Evolutionary conservation across 108 stramenopile genomes (phyloP), one percentile per base, ranked within the genome.

Genomic region (Cyclotella atomus): DNA sequence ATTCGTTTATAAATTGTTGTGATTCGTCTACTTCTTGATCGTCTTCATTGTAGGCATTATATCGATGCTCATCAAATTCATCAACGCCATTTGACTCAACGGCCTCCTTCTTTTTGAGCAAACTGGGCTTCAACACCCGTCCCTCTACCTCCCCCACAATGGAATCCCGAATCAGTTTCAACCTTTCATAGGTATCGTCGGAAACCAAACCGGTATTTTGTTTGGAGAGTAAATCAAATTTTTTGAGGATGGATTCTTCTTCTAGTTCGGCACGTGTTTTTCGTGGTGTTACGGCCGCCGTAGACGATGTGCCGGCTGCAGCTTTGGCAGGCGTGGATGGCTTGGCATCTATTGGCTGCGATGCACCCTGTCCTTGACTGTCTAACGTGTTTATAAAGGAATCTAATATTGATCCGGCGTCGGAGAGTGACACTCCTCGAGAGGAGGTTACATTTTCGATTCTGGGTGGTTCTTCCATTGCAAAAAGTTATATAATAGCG

Each of bases 391-490:
- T n/a, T 0, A 80, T 46, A 45, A 62, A 80, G 5, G 67, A 33
- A 36, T 68, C 32, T n/a, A 80, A 35, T 12, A 73, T 68, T 35
- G 60, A 34, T 7, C 67, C 68, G 23, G 79, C 46, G 35, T 80
- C 79, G 0, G 72, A 68, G 72, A 80, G 71, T 41, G 71, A 56
- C 27, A 80, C 41, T 46, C 79, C 79, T 41, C 47, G 66, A 27
- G 79, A 80, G 60, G 72, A 62, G 3, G 71, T 17, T 27, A 73
- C 65, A 3, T 65, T 70, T 45, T 80, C 79, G 30, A 80, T 80
- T 21, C 61, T 66, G 6, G 79, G 79, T 1, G 79, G 60, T 36
- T 80, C 79, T 70, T 80, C 79, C 79, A 80, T 80, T 41, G n/a
- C 59, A n/a, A n/a, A n/a, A n/a, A n/a, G 20, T 21, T 49, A 49